Evolutionary conservation across 352 stramenopile species (phyloP), one percentile per base, ranked within the genome.

Genomic region (Thraustochytrium striatum): DNA sequence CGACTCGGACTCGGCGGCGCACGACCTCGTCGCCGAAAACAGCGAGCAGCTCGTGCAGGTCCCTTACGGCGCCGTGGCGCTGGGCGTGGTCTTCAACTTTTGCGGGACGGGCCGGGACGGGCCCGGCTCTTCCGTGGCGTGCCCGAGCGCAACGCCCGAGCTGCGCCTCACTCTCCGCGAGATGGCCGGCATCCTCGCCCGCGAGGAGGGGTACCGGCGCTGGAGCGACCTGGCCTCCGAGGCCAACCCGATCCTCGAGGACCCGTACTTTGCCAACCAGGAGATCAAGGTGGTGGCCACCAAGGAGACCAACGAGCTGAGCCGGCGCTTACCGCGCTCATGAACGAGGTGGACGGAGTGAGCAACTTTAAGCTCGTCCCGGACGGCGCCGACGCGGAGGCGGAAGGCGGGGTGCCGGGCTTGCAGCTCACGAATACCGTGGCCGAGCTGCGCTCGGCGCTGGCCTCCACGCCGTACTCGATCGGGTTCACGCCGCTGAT

Each of bases 41-140:
- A 9, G 21, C 32, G 3, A 8, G 8, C 5, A 16, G 21, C 16
- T 61, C 3, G 39, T 72, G 7, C n/a, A 11, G 9, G 11, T 75
- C 19, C 41, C 65, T n/a, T 75, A 62, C 39, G 65, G 41, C 28
- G 44, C 30, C 25, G 30, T 75, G 0, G 65, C 8, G 16, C 65
- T 75, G 7, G 65, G 65, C 19, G 65, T 61, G 0, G 43, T 38
- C 0, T 39, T 75, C 16, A 75, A 75, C 50, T 75, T 75, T 41
- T 75, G 65, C 52, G 19, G 7, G 41, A 61, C 65, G 3, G 19
- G 19, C 25, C 16, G 16, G 16, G 25, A 55, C 16, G 47, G 25
- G 16, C 16, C 16, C 25, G 47, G 16, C 47, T 55, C 25, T 55
- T 55, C 25, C 16, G 47, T n/a, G n/a, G n/a, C n/a, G n/a, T n/a